phyloP scores from a whole-genome alignment of 768 basidiomycete genomes.

The Tricholoma matsutake region DNA sequence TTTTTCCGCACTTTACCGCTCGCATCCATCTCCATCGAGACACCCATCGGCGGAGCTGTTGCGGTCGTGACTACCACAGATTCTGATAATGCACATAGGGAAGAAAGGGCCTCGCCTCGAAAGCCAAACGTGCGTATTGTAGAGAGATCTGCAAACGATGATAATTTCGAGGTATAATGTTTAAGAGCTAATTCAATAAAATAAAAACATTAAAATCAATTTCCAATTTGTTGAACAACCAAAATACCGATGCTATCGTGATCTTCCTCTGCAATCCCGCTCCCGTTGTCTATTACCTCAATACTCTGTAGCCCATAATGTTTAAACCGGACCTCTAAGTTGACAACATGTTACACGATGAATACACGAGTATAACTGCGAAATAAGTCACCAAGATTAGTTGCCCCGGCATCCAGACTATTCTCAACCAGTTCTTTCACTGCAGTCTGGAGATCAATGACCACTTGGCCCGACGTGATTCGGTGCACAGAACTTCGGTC shows the following conservation, averaged over 20 bases:
- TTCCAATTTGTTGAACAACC: neutral
- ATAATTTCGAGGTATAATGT: constrained; percentile 91
- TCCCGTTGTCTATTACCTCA: constrained; percentile 92
- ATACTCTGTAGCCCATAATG: constrained; percentile 79
- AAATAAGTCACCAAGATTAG: constrained; percentile 64
- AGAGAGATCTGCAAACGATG: constrained; percentile 69
- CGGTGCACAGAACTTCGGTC: constrained; percentile 77
- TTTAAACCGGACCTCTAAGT: constrained; percentile 82
- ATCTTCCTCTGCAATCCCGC: constrained; percentile 76
- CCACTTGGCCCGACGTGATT: constrained; percentile 94
- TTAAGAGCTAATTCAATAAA: constrained; percentile 66
- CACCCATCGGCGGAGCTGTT: constrained; percentile 77
- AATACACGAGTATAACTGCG: neutral
- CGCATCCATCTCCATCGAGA: constrained; percentile 67
- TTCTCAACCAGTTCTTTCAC: constrained; percentile 98
- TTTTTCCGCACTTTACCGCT: constrained; percentile 57
- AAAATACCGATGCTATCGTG: constrained; percentile 69
- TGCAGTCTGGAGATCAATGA: constrained; percentile 88
- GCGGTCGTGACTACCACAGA: constrained; percentile 70
- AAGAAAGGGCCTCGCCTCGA: constrained; percentile 92
- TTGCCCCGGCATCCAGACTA: constrained; percentile 89
- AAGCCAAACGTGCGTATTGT: constrained; percentile 86
- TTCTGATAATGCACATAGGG: constrained; percentile 82
- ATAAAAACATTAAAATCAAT: neutral
- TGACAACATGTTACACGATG: neutral